A percentile compares a stretch with the other conserved stretches of the same genome.
These are phyloP conservation scores for Chlamydomonas sp. DNA, from an alignment of 139 green algal species.

Conservation along the genomic window DNA sequence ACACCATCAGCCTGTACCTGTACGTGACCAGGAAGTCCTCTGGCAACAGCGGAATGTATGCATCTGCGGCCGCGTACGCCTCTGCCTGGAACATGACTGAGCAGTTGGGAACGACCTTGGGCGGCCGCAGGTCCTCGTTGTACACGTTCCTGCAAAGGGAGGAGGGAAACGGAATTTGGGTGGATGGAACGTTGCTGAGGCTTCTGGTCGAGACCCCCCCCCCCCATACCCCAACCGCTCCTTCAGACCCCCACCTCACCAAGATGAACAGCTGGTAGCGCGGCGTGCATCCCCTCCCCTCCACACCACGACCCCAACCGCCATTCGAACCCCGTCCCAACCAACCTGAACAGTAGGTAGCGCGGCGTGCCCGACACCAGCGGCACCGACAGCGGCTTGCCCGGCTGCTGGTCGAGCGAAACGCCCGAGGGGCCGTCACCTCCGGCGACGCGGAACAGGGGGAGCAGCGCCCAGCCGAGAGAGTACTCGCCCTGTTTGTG, in stretches of 20 bases:
- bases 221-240: too few relatives aligned
- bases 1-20: too few relatives aligned
- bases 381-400: conserved; percentile 29
- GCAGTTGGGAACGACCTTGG: conserved; percentile 41
- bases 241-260: too few relatives aligned
- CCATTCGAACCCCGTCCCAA: too few relatives aligned
- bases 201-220: too few relatives aligned
- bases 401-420: conserved; percentile 15
- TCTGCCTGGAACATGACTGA: conserved; percentile 50
- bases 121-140: conserved; percentile 36
- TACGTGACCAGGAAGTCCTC: conserved; percentile 54
- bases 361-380: conserved; percentile 51
- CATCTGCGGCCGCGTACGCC: conserved; percentile 39
- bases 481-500: conserved; percentile 44
- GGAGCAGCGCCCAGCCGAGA: conserved; percentile 53
- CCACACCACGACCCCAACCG: too few relatives aligned
- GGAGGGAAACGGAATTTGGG: too few relatives aligned
- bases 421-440: conserved; percentile 10
- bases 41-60: conserved; percentile 42
- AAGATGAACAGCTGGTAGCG: too few relatives aligned
- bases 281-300: too few relatives aligned
- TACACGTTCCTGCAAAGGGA: conserved; percentile 36
- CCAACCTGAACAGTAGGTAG: conserved; percentile 49
- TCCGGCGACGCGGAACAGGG: conserved; percentile 35
- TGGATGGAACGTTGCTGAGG: too few relatives aligned